Evolutionary conservation across 2,329 filamentous ascomycete genomes (phyloP), one percentile per base, ranked within the genome.

Genomic region (Basipetospora chlamydospora): DNA sequence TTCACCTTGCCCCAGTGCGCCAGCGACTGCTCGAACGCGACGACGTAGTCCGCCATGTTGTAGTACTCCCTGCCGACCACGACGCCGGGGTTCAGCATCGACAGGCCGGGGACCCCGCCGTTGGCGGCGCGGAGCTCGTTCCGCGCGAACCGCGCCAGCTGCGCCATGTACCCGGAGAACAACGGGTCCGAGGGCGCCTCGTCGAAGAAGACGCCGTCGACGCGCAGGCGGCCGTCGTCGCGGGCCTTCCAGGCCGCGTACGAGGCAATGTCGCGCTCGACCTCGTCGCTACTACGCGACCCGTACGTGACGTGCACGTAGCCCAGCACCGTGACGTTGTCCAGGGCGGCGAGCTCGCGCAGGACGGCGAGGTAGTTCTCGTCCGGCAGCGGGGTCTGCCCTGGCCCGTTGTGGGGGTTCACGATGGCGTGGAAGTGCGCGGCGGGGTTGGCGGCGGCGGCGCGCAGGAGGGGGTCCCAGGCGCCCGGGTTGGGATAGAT

Each of bases 181-280:
- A 33, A 30, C 11, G 42, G 39, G 16, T 45, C 46, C 15, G 47
- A 49, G 4, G 62, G 62, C 28, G 57, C 59, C 48, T 67, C 62
- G 42, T 66, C 63, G 39, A 66, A 59, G 47, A 67, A 66, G 44
- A 67, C 63, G 35, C 61, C 63, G 37, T 54, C 53, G 44, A 67
- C 50, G 16, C 56, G 49, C 35, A 67, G 47, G 30, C 31, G 18
- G 18, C 29, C 40, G 21, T 28, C 36, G 23, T 37, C 30, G 26
- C 8, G 28, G 6, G 22, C 15, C 25, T 49, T 52, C 63, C 64
- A 68, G 26, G 52, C 56, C 12, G 55, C 57, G 40, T 66, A 67
- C 4, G 50, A 53, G 35, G 55, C 53, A 31, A 69, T 57, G 41
- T 69, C 64, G 40, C 50, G 34, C 26, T 43, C 23, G 15, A 54